These are phyloP conservation scores for Begonia peltatifolia DNA, from an alignment of 306 rosid species.

Conservation along the genomic window DNA sequence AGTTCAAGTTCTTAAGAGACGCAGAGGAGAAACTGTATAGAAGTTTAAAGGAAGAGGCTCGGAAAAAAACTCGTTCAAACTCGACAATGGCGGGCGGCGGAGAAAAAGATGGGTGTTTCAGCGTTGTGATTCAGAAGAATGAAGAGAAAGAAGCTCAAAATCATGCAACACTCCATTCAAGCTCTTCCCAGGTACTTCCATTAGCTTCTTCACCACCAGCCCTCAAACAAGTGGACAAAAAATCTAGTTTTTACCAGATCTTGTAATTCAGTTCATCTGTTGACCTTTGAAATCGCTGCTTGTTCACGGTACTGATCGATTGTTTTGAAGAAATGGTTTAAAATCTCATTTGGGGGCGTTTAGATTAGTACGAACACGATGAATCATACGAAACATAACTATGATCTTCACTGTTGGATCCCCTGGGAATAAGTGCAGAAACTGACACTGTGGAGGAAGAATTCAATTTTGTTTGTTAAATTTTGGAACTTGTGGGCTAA, in stretches of 20 bases:
- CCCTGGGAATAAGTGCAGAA: too few species aligned
- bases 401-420: too few species aligned
- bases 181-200: slow-evolving; percentile 77
- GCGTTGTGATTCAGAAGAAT: too few species aligned
- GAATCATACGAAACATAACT: too few species aligned
- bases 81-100: slow-evolving; percentile 8
- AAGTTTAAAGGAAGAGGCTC: slow-evolving; percentile 54
- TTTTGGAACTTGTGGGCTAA: not conserved
- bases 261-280: not conserved
- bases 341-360: not conserved
- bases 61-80: slow-evolving; percentile 16
- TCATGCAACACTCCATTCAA: slow-evolving; percentile 28
- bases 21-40: slow-evolving; percentile 76
- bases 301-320: not conserved
- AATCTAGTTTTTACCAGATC: not conserved
- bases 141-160: not conserved
- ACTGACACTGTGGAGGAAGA: not conserved
- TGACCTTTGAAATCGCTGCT: not conserved
- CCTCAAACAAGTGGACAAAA: not conserved
- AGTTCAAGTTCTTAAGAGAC: slow-evolving; percentile 72
- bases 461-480: not conserved
- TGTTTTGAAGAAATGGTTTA: not conserved
- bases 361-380: not conserved
- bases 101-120: slow-evolving; percentile 1
- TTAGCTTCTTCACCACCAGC: slow-evolving; percentile 59